A percentile compares a stretch with the other conserved stretches of the same genome.
Evolutionary conservation across 2,329 filamentous ascomycete genomes (phyloP).

Genomic region (Nothopassalora personata): DNA sequence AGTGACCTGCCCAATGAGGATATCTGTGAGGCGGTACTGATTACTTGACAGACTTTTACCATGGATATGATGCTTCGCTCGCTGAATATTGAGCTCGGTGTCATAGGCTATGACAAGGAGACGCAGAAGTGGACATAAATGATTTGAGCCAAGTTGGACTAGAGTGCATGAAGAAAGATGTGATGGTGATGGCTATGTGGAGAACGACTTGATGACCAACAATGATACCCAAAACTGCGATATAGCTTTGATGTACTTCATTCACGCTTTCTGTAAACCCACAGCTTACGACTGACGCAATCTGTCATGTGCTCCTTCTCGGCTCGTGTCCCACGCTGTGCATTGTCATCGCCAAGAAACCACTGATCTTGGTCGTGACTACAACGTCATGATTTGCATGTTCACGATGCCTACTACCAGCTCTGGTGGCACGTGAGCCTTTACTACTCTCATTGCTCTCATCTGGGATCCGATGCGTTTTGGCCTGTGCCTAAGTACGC

Average conservation of each 20-base stretch:
- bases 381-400: too few relatives aligned
- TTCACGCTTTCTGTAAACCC: not conserved
- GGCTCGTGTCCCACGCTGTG: too few relatives aligned
- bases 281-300: not conserved
- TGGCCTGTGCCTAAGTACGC: too few relatives aligned
- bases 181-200: not conserved
- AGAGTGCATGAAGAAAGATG: not conserved
- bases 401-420: too few relatives aligned
- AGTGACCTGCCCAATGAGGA: slow-evolving; percentile 17
- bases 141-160: not conserved
- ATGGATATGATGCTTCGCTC: slow-evolving; percentile 65
- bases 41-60: slow-evolving; percentile 53
- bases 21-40: not conserved
- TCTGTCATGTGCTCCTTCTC: too few relatives aligned
- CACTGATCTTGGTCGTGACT: too few relatives aligned
- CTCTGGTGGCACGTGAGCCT: too few relatives aligned
- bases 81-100: slow-evolving; percentile 56
- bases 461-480: too few relatives aligned
- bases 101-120: slow-evolving; percentile 59
- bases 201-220: slow-evolving; percentile 1
- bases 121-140: slow-evolving; percentile 55
- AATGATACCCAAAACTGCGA: not conserved
- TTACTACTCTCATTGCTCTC: too few relatives aligned
- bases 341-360: too few relatives aligned
- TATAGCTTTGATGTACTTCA: not conserved